A percentile compares a stretch with the other conserved stretches of the same genome.
Evolutionary conservation across 2,329 filamentous ascomycete species (phyloP).

Genomic region (Xylariaceae sp.): DNA sequence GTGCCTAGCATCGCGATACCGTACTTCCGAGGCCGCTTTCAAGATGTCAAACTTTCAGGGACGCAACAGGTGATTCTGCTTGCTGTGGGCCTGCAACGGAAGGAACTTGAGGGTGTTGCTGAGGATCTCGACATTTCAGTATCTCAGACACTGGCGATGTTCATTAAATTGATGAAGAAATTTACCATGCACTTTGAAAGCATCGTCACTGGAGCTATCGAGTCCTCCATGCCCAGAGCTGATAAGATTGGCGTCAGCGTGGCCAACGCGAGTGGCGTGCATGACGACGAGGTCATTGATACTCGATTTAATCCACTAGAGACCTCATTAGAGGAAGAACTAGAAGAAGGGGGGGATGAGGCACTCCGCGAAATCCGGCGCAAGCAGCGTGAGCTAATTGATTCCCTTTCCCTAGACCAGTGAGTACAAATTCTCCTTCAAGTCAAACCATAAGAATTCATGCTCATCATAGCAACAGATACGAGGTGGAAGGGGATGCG

Average conservation of each 20-base stretch:
- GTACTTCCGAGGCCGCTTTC: constrained; percentile 78
- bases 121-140: constrained; percentile 71
- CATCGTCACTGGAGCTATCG: constrained; percentile 70
- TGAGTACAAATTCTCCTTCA: constrained; percentile 41
- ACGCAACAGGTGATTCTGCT: constrained; percentile 84
- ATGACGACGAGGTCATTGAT: constrained; percentile 65
- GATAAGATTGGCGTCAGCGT: constrained; percentile 55
- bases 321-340: constrained; percentile 70
- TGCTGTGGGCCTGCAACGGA: constrained; percentile 87
- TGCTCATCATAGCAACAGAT: constrained; percentile 39
- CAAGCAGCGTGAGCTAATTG: constrained; percentile 83
- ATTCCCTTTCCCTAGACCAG: constrained; percentile 84
- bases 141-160: constrained; percentile 88
- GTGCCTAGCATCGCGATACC: constrained; percentile 76
- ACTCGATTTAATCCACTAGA: constrained; percentile 68
- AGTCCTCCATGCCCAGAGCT: constrained; percentile 58
- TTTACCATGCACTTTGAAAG: constrained; percentile 72
- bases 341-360: constrained; percentile 78
- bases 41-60: constrained; percentile 66
- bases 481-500: constrained; percentile 60
- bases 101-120: constrained; percentile 76
- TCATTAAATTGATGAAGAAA: constrained; percentile 93
- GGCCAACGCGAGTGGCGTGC: constrained; percentile 58
- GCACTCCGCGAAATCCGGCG: constrained; percentile 66
- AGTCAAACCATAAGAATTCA: constrained; percentile 5